These are phyloP conservation scores for Emergomyces africanus DNA, from an alignment of 2,329 filamentous ascomycete genomes.

Conservation along the genomic window DNA sequence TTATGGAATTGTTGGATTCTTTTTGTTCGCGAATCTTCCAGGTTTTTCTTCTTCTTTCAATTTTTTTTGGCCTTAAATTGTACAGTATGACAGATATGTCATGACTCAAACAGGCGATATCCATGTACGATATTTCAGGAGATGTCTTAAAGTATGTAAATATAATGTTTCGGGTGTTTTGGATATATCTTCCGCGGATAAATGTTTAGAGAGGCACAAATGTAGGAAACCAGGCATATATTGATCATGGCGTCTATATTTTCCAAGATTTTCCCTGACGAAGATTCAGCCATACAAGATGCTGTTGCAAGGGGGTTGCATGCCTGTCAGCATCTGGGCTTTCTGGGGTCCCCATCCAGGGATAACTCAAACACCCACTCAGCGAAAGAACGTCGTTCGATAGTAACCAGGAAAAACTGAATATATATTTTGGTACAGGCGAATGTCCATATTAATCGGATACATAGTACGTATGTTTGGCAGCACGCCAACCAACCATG, in stretches of 20 bases:
- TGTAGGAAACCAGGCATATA: neutral
- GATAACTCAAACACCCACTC: neutral
- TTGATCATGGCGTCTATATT: neutral
- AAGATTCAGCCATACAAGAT: neutral
- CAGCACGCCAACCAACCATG: neutral
- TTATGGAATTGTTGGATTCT: neutral
- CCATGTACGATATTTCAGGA: neutral
- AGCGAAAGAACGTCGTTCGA: neutral
- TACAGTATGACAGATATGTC: neutral
- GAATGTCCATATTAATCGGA: neutral
- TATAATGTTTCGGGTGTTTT: neutral
- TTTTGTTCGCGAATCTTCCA: neutral
- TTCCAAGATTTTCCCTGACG: neutral
- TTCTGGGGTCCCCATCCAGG: neutral
- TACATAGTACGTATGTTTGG: neutral
- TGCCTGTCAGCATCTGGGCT: neutral
- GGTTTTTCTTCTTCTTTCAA: neutral
- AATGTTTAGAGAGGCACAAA: neutral
- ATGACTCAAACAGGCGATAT: neutral
- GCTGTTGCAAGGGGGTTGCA: neutral
- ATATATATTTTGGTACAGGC: neutral
- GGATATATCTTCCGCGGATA: neutral
- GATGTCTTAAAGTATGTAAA: neutral
- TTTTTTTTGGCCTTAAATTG: neutral
- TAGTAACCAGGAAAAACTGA: neutral